Evolutionary conservation across 1,139 yeast genomes (phyloP).

Genomic region (Pneumocystis jirovecii): DNA sequence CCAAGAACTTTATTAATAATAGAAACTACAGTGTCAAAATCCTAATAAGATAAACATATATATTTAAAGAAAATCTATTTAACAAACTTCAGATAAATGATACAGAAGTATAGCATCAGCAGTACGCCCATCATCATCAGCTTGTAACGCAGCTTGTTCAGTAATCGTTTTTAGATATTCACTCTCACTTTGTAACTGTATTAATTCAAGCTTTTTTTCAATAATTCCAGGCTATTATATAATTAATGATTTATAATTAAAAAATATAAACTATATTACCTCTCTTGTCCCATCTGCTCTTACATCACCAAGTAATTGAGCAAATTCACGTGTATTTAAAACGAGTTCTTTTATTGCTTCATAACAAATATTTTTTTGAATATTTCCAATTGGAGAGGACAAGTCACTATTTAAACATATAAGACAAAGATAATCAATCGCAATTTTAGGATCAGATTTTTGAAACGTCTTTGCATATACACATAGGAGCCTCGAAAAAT

Average conservation of each 20-base stretch:
- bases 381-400: slow-evolving; percentile 24
- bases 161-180: slow-evolving; percentile 53
- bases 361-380: slow-evolving; percentile 48
- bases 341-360: slow-evolving; percentile 75
- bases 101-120: slow-evolving; percentile 75
- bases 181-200: slow-evolving; percentile 41
- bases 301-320: slow-evolving; percentile 64
- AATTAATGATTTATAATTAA: background rate
- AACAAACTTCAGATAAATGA: slow-evolving; percentile 50
- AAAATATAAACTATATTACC: background rate
- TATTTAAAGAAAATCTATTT: background rate
- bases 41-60: slow-evolving; percentile 21
- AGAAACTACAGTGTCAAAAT: slow-evolving; percentile 67
- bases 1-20: slow-evolving; percentile 67
- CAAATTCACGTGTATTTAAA: slow-evolving; percentile 72
- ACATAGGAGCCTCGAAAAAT: slow-evolving; percentile 28
- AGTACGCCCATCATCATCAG: slow-evolving; percentile 83
- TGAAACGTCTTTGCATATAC: slow-evolving; percentile 62
- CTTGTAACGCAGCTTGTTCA: slow-evolving; percentile 70
- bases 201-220: slow-evolving; percentile 59
- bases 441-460: slow-evolving; percentile 74
- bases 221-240: slow-evolving; percentile 53
- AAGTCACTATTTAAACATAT: slow-evolving; percentile 37
- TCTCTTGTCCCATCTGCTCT: slow-evolving; percentile 56
- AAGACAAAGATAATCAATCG: slow-evolving; percentile 70